These are phyloP conservation scores for Pythium dissotocum DNA, from an alignment of 352 stramenopile genomes.

Conservation along the genomic window DNA sequence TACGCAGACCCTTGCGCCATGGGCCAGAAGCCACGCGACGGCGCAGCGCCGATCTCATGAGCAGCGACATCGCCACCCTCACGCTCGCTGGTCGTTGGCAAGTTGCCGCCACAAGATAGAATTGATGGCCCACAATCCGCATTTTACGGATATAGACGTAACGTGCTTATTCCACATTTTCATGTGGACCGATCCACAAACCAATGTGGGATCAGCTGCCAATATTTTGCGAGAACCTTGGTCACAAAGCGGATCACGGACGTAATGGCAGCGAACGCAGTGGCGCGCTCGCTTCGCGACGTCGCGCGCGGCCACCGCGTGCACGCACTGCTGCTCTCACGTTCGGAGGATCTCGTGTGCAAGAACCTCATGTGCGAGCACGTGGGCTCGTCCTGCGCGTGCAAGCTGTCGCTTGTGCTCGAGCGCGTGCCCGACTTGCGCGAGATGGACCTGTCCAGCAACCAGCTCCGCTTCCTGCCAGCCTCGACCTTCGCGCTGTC, in stretches of 20 bases:
- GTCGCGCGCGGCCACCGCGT: constrained; percentile 61
- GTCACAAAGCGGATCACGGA: background rate
- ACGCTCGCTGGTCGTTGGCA: background rate
- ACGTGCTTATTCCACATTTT: background rate
- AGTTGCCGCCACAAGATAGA: constrained; percentile 17
- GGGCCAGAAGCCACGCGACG: constrained; percentile 3
- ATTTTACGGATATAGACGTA: constrained; percentile 1
- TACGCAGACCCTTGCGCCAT: background rate
- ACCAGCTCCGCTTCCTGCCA: constrained; percentile 75
- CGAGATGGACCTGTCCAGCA: constrained; percentile 72
- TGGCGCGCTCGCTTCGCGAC: constrained; percentile 59
- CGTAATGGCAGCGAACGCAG: constrained; percentile 7
- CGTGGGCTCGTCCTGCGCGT: constrained; percentile 84
- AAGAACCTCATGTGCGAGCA: constrained; percentile 92
- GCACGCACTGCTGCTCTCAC: constrained; percentile 62
- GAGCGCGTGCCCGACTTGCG: constrained; percentile 69
- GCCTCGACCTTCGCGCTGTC: constrained; percentile 75
- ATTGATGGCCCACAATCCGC: constrained; percentile 1
- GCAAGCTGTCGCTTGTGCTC: constrained; percentile 76
- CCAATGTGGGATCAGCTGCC: background rate
- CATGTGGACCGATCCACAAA: constrained; percentile 9
- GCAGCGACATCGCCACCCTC: constrained; percentile 14
- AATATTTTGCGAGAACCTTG: background rate
- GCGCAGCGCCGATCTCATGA: constrained; percentile 10
- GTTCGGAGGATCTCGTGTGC: constrained; percentile 87